These are phyloP conservation scores for Gaeumannomyces sp. DNA, from an alignment of 2,329 filamentous ascomycete genomes.

Conservation along the genomic window DNA sequence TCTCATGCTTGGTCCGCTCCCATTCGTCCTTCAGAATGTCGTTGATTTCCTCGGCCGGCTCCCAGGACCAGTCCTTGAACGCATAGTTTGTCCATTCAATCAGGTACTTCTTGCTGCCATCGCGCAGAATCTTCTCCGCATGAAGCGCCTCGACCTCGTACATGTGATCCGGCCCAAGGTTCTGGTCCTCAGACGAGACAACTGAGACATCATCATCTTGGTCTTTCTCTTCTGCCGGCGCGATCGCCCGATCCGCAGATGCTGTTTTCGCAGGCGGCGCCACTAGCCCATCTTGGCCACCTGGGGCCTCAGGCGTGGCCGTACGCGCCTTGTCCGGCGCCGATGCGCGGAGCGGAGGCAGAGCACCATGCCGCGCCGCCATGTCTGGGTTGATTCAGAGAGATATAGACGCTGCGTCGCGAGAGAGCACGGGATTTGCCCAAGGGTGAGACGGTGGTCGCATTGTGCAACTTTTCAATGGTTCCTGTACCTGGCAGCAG, in stretches of 20 bases:
- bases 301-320: too few species aligned
- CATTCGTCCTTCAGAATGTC: background rate
- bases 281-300: too few species aligned
- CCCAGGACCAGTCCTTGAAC: constrained; percentile 51
- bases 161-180: constrained; percentile 29
- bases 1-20: constrained; percentile 3
- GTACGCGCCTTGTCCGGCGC: too few species aligned
- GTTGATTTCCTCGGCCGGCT: constrained; percentile 28
- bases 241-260: background rate
- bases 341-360: background rate
- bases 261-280: background rate
- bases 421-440: background rate
- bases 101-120: constrained; percentile 43
- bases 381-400: background rate
- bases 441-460: background rate
- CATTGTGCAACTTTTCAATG: background rate
- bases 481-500: background rate
- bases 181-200: constrained; percentile 34
- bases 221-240: constrained; percentile 23
- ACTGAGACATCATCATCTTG: constrained; percentile 50
- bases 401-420: background rate
- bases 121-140: constrained; percentile 32
- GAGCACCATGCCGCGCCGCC: too few species aligned
- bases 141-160: constrained; percentile 51
- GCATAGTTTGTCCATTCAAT: constrained; percentile 60